Base-by-base conservation (phyloP, 2,329 filamentous ascomycete genomes). In the Aspergillus glaucus region DNA sequence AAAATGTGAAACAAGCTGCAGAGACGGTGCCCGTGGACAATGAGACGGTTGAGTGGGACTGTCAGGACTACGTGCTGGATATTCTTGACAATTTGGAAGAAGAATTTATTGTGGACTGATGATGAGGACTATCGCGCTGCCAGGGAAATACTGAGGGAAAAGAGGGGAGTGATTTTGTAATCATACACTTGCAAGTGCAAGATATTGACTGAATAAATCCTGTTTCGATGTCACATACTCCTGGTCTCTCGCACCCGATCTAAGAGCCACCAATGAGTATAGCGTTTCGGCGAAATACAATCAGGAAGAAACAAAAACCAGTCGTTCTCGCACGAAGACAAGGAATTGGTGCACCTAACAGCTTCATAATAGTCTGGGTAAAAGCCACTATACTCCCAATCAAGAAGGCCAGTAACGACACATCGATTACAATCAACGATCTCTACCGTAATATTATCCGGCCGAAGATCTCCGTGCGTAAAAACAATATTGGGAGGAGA, bases 301-400 rank as follows among this genome's bases (percentile, higher is more conserved):
- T 53, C 44, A 14, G 59, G 59, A 37, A 59, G 46, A 50, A 53
- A 55, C 36, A 60, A 46, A 47, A 50, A 62, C 60, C 59, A 60
- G 47, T 62, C 55, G 43, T 59, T 34, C n/a, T 58, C 54, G 44
- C 48, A 55, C 17, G 49, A 42, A 8, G 49, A 37, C 21, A 63
- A 22, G 43, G 50, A 54, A 44, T 57, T 60, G 3, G 59, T 61
- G 42, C 50, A 48, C 49, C 53, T 58, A 43, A 54, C 47, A 43
- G 48, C 51, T 54, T 62, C 59, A 47, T 55, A 59, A 44, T 63
- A 59, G 30, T 60, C 59, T 32, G 55, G 60, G 48, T 62, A 62
- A 45, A 62, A 61, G 21, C 58, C 56, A 46, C 57, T 57, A 43
- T 57, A 56, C 50, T 63, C 59, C 57, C 55, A 62, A 49, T 63